phyloP scores from a whole-genome alignment of 1,284 basidiomycete species.

The Papiliotrema terrestris region DNA sequence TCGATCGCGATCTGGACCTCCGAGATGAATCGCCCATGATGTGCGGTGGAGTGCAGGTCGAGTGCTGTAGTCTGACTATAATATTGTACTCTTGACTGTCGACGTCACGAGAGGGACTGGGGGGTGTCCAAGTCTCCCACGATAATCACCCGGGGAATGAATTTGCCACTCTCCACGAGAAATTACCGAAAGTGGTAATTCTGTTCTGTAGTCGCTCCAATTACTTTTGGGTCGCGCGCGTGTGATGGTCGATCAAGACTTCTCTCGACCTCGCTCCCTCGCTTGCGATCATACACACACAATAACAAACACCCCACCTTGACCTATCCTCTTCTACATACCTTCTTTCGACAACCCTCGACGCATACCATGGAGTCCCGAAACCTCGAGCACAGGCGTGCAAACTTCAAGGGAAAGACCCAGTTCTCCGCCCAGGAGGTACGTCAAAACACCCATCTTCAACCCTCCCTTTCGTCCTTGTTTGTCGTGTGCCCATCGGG shows the following conservation, averaged over 20 bases:
- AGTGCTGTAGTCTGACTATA: background rate
- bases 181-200: no score
- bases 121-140: slow-evolving; percentile 3
- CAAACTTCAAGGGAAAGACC: slow-evolving; percentile 51
- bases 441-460: slow-evolving; percentile 7
- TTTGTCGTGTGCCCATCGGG: background rate
- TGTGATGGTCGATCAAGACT: no score
- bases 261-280: background rate
- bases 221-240: no score
- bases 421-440: slow-evolving; percentile 51
- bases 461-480: background rate
- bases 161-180: background rate
- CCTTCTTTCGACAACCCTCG: background rate
- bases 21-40: slow-evolving; percentile 2
- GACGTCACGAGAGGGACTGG: background rate
- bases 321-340: background rate
- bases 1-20: slow-evolving; percentile 11
- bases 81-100: background rate
- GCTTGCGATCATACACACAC: no score
- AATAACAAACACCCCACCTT: background rate
- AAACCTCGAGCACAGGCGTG: slow-evolving; percentile 47
- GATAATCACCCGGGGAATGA: background rate
- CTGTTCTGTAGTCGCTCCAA: background rate
- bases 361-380: slow-evolving; percentile 37
- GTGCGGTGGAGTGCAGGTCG: background rate